These are phyloP conservation scores for Tetracentron sinense DNA, from an alignment of 164 flowering plant genomes.

Conservation along the genomic window DNA sequence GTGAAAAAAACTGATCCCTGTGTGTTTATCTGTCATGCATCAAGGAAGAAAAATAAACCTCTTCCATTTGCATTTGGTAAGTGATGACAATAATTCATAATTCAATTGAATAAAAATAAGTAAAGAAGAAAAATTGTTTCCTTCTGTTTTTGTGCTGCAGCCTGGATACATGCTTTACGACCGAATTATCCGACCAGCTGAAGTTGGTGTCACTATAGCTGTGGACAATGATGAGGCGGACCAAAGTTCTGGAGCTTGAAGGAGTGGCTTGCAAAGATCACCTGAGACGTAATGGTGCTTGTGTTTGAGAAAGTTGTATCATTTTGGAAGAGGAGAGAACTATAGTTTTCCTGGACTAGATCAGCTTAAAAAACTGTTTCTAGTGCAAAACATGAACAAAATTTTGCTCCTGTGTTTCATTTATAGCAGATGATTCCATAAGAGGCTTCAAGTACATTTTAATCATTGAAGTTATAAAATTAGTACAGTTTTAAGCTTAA, in stretches of 20 bases:
- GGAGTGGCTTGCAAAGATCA: neutral
- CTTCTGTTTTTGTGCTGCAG: constrained; percentile 36
- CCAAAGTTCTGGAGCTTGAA: constrained; percentile 23
- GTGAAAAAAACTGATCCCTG: no score
- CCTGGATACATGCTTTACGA: constrained; percentile 73
- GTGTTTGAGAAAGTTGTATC: neutral
- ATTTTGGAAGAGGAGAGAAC: neutral
- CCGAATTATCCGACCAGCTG: constrained; percentile 81
- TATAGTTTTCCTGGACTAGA: neutral
- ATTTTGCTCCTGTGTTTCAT: constrained; percentile 9
- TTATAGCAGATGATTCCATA: neutral
- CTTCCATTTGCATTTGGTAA: neutral
- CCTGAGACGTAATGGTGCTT: neutral
- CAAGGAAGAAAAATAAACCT: neutral
- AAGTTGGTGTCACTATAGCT: constrained; percentile 73
- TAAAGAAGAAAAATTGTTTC: neutral
- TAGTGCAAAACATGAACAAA: constrained; percentile 6
- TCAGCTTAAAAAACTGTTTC: constrained; percentile 1
- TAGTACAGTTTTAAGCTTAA: no score
- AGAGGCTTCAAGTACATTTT: no score
- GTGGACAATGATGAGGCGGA: constrained; percentile 18
- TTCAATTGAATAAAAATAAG: no score
- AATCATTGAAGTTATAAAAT: no score
- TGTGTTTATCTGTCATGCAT: neutral
- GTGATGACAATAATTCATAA: neutral